phyloP scores from a whole-genome alignment of 2,329 filamentous ascomycete species.

The Alternaria longipes region DNA sequence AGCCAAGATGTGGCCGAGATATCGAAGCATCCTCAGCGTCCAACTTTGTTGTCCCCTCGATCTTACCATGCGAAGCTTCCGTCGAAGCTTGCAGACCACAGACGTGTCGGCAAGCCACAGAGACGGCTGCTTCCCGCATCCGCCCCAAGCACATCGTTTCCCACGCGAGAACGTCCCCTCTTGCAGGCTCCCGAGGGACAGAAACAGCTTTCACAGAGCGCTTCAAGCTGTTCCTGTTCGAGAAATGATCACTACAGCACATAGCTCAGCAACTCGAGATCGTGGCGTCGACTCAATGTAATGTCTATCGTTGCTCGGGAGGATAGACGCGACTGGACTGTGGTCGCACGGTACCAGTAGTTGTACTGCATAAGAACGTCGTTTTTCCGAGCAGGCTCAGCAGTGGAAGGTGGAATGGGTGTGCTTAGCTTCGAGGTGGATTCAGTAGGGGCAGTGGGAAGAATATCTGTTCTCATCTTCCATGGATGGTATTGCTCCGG shows the following conservation, averaged over 20 bases:
- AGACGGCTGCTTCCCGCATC: slow-evolving; percentile 5
- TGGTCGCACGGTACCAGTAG: neutral
- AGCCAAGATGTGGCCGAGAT: neutral
- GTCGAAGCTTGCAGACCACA: neutral
- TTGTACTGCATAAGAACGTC: neutral
- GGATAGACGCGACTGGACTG: neutral
- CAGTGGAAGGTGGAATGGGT: neutral
- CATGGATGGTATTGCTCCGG: neutral
- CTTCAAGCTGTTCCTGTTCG: neutral
- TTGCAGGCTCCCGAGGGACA: neutral
- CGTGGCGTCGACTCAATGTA: neutral
- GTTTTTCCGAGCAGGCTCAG: neutral
- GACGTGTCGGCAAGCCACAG: neutral
- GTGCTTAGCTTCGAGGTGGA: neutral
- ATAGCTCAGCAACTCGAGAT: neutral
- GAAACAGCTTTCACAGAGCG: neutral
- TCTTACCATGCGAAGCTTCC: neutral
- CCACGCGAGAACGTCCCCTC: neutral
- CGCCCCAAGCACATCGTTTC: neutral
- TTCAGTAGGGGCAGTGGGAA: neutral
- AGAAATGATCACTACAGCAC: slow-evolving; percentile 2
- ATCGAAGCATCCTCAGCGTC: neutral
- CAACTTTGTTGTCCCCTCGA: slow-evolving; percentile 1
- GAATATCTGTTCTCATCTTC: neutral
- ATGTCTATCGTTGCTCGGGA: neutral